Conservation (phyloP, 176 grass and related monocot genomes). For the Hyparrhenia diplandra region DNA sequence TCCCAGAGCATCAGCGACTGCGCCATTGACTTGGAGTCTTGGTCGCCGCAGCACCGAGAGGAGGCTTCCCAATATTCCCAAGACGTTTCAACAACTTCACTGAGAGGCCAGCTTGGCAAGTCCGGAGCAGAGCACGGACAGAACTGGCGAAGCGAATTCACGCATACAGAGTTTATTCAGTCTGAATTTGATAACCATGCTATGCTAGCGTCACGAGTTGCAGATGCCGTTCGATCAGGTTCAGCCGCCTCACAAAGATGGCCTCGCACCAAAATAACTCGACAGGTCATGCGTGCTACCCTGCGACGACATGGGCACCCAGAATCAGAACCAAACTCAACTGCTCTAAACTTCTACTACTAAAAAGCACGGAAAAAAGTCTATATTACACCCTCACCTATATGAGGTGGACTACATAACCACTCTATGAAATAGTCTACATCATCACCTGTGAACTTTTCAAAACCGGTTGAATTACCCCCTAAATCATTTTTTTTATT, state of each 20-base stretch:
- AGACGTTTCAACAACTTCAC: too few relatives aligned
- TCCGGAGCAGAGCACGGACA: too few relatives aligned
- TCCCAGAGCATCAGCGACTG: not conserved
- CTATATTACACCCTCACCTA: too few relatives aligned
- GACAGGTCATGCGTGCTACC: not conserved
- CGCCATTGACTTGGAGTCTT: not conserved
- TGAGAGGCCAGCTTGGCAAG: not conserved
- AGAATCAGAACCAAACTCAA: not conserved
- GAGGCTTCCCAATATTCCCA: not conserved
- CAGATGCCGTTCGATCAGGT: not conserved
- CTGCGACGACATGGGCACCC: too few relatives aligned
- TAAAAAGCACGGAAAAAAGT: too few relatives aligned
- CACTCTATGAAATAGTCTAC: too few relatives aligned
- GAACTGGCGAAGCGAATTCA: not conserved
- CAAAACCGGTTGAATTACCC: too few relatives aligned
- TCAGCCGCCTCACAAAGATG: not conserved
- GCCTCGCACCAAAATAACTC: not conserved
- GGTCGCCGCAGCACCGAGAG: not conserved
- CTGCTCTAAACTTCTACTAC: not conserved
- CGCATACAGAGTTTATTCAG: not conserved
- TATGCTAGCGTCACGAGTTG: not conserved
- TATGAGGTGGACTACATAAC: too few relatives aligned
- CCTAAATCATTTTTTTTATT: too few relatives aligned
- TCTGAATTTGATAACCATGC: not conserved
- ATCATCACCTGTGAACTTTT: too few relatives aligned